phyloP scores from a whole-genome alignment of 192 early-diverging fungal species.

The Umbelopsis vinacea region DNA sequence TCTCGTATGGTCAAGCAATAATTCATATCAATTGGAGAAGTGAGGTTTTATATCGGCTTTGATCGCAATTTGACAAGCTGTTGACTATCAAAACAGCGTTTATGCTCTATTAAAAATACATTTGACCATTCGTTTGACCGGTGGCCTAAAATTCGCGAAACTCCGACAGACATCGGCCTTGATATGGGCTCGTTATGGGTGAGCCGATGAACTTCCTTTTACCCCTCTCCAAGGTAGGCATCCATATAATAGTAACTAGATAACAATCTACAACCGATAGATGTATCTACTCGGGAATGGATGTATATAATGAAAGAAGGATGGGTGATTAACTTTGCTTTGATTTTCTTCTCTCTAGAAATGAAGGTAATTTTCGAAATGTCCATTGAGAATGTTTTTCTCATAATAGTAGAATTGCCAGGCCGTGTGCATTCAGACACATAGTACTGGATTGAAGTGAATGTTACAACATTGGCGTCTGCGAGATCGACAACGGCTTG shows the following conservation, averaged over 20 bases:
- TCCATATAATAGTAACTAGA: not conserved
- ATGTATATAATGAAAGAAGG: not conserved
- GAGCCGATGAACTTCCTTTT: slow-evolving; percentile 6
- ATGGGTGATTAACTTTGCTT: not conserved
- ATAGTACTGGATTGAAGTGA: too few species aligned
- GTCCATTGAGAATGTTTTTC: not conserved
- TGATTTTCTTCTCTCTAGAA: not conserved
- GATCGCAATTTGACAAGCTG: too few species aligned
- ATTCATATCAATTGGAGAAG: too few species aligned
- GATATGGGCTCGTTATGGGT: not conserved
- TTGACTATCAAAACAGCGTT: too few species aligned
- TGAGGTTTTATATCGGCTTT: too few species aligned
- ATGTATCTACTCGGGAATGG: not conserved
- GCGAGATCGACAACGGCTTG: too few species aligned
- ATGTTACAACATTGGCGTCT: too few species aligned
- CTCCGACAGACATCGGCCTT: not conserved
- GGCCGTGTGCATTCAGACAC: too few species aligned
- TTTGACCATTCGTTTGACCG: too few species aligned
- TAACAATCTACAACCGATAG: not conserved
- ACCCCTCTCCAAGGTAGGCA: slow-evolving; percentile 23
- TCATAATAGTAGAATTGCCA: not conserved
- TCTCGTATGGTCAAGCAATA: too few species aligned
- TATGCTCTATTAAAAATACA: too few species aligned
- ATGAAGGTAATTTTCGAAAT: slow-evolving; percentile 16
- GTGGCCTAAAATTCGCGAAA: not conserved